A percentile compares a stretch with the other conserved stretches of the same genome.
These are phyloP conservation scores for Dimocarpus longan DNA, from an alignment of 345 rosid genomes.

Conservation along the genomic window DNA sequence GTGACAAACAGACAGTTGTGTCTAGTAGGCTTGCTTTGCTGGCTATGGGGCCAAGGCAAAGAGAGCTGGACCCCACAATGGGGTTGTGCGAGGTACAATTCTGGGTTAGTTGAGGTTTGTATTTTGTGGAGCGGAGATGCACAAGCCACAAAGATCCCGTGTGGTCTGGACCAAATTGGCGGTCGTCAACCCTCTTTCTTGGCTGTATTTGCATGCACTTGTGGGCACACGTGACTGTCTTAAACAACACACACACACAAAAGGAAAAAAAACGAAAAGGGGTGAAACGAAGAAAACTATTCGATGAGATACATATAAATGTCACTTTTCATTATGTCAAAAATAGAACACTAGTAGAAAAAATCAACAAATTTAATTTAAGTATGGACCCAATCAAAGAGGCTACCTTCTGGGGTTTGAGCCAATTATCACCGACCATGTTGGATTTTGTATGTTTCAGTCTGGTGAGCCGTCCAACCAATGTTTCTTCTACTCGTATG, in stretches of 20 bases:
- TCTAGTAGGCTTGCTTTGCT: background rate
- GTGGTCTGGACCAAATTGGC: conserved; percentile 75
- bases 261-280: too few species aligned
- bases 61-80: background rate
- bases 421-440: conserved; percentile 9
- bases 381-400: background rate
- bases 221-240: background rate
- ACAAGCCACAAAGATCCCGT: conserved; percentile 42
- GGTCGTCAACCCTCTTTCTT: conserved; percentile 59
- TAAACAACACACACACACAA: background rate
- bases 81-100: background rate
- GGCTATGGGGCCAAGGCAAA: background rate
- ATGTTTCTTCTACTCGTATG: background rate
- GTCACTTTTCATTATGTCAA: background rate
- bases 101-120: background rate
- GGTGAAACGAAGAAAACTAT: background rate
- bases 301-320: background rate
- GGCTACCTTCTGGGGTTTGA: background rate
- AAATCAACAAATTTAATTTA: too few species aligned
- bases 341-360: background rate
- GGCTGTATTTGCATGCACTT: conserved; percentile 24
- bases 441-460: background rate
- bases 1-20: background rate
- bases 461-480: conserved; percentile 8
- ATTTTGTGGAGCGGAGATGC: conserved; percentile 18